These are phyloP conservation scores for Xylaria sp. DNA, from an alignment of 2,329 filamentous ascomycete genomes.

Conservation along the genomic window DNA sequence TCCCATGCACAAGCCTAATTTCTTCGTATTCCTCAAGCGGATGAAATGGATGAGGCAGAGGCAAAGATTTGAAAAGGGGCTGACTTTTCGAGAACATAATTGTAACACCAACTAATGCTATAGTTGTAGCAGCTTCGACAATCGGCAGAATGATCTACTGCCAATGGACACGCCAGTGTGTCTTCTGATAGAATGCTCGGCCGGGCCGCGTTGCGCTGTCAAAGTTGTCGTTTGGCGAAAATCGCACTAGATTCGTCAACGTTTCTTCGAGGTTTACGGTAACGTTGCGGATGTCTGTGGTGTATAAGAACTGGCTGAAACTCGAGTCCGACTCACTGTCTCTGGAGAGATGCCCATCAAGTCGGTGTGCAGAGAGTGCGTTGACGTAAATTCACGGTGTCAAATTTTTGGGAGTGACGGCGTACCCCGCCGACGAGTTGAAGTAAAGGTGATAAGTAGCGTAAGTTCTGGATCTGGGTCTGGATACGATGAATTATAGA, in stretches of 20 bases:
- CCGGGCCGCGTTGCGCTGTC: slow-evolving; percentile 34
- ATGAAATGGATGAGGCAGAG: not conserved
- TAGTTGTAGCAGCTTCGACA: slow-evolving; percentile 15
- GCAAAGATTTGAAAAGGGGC: not conserved
- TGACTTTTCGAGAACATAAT: not conserved
- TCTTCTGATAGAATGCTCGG: slow-evolving; percentile 40
- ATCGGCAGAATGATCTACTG: slow-evolving; percentile 48
- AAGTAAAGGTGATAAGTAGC: no score
- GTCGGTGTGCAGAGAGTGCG: no score
- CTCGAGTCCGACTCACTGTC: not conserved
- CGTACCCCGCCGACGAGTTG: no score
- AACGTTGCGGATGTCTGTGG: not conserved
- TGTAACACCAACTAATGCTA: not conserved
- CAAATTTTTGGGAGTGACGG: no score
- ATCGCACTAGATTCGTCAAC: slow-evolving; percentile 34
- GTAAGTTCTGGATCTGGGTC: no score
- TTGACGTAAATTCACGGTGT: no score
- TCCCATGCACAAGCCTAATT: not conserved
- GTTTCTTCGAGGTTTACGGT: not conserved
- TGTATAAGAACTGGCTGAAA: not conserved
- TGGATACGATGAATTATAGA: no score
- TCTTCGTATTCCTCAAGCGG: not conserved
- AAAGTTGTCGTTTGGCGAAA: slow-evolving; percentile 35
- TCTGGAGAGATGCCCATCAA: no score
- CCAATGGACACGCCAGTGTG: slow-evolving; percentile 49